Base-by-base conservation (phyloP, 2,329 filamentous ascomycete species). In the Pestalotiopsis sp. region DNA sequence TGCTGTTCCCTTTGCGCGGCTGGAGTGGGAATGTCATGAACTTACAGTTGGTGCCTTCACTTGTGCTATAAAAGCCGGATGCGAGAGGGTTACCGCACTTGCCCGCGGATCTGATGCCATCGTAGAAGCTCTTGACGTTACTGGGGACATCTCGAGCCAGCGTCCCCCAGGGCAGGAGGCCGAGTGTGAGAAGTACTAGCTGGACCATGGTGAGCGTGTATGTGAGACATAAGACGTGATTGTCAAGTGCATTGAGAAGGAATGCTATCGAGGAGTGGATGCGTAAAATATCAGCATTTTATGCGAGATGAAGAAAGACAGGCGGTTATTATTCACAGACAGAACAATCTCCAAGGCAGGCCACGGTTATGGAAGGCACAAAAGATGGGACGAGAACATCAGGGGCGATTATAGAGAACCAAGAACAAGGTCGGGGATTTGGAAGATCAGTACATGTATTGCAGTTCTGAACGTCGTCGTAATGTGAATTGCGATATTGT, bases 31-130 rank as follows among this genome's bases (percentile, higher is more conserved):
- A 9, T 36, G 3, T 36, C 31, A 23, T 11, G 3, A 11, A 59
- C 73, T 6, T 71, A 59, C 57, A 59, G 12, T 59, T 17, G 9
- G 57, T 6, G 13, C 57, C 57, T 3, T 36, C 57, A 4, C 27
- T 36, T 7, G 23, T 70, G 70, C 76, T 77, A 68, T 76, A 79
- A 67, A 80, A 80, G 4, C 79, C 79, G 0, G 73, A 73, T 23
- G 74, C 76, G 3, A 81, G 73, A 49, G 71, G 70, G 45, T 77
- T 75, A 39, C 68, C 71, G 70, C 80, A 82, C 1, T 68, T 62
- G 2, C 76, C 75, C 14, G 76, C 70, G 17, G 66, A 72, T 23
- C 74, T 76, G 45, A 80, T 69, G 14, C 71, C 70, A 65, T 80
- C 73, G 73, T 79, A 79, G 63, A 82, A 74, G 52, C 70, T 68